Base-by-base conservation (phyloP, 1,284 basidiomycete genomes). In the Paramarasmius palmivorus region DNA sequence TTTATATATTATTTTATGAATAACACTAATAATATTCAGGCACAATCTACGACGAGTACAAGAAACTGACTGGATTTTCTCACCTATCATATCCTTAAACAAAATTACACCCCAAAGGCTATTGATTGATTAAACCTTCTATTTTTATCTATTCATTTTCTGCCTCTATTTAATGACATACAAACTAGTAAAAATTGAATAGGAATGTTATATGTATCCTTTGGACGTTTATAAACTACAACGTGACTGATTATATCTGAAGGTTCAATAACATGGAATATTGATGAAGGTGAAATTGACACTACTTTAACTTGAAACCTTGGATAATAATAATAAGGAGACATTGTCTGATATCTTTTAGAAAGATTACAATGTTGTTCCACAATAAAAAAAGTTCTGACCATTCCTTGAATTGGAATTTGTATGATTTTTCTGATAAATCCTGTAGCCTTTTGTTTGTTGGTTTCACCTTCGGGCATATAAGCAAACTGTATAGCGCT, bases 401-500 rank as follows among this genome's bases (percentile, higher is more conserved):
- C 29, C 34, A 37, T 20, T 23, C 59, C 61, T 8, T 65, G 59
- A 3, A 64, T n/a, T n/a, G 50, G 56, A 22, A 62, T 47, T 40
- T 57, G 49, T 49, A 60, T 62, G 38, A 66, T 63, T n/a, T 55
- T 38, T 10, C 56, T 38, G 19, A 67, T 66, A 22, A 59, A 41
- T 23, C 65, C 64, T 6, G 56, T 60, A 25, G 23, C n/a, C n/a
- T 32, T 22, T 46, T 53, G 15, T 17, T 17, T 2, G 52, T 32
- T 15, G 36, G 37, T 3, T 48, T 37, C 9, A 48, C 59, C 45
- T 63, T 23, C 9, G 39, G 51, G 49, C n/a, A n/a, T n/a, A n/a
- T n/a, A n/a, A n/a, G n/a, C n/a, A n/a, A 66, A 65, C 23, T 59
- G 57, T 20, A 67, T 59, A 25, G 57, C 58, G 47, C 63, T 64